Evolutionary conservation across 176 grass and related monocot genomes (phyloP).

Genomic region (Pontederia crassipes): DNA sequence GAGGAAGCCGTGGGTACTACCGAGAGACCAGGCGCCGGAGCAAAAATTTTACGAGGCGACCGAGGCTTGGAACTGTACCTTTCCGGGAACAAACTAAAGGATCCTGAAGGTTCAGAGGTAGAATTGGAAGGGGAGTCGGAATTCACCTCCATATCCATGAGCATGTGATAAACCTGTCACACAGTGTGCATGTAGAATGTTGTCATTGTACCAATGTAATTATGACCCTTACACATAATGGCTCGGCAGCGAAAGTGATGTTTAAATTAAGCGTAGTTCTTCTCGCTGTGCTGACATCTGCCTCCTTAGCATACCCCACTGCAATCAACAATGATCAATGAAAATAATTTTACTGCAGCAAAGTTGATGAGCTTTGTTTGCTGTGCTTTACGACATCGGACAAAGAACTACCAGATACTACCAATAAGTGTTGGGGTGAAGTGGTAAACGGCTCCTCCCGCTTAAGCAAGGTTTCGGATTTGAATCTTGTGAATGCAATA

Average conservation of each 20-base stretch:
- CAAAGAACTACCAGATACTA: no score
- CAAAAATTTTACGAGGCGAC: constrained; percentile 76
- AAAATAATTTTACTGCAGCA: no score
- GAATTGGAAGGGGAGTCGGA: constrained; percentile 77
- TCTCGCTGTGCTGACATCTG: no score
- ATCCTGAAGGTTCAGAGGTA: constrained; percentile 34
- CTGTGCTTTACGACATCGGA: no score
- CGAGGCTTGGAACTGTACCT: constrained; percentile 66
- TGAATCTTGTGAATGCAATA: no score
- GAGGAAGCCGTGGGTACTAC: constrained; percentile 71
- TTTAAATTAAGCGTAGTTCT: no score
- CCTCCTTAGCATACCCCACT: no score
- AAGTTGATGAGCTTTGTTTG: no score
- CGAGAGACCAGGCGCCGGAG: constrained; percentile 64
- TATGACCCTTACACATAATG: constrained; percentile 40
- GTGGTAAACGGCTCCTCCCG: no score
- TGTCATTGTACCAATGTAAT: constrained; percentile 41
- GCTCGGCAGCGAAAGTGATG: neutral
- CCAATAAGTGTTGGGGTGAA: no score
- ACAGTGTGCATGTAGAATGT: constrained; percentile 16
- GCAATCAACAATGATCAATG: no score
- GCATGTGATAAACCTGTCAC: constrained; percentile 47
- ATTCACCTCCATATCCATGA: constrained; percentile 46
- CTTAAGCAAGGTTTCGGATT: no score
- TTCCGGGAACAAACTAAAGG: constrained; percentile 34